Conservation (phyloP, 768 basidiomycete genomes). For the Serendipita sp. region DNA sequence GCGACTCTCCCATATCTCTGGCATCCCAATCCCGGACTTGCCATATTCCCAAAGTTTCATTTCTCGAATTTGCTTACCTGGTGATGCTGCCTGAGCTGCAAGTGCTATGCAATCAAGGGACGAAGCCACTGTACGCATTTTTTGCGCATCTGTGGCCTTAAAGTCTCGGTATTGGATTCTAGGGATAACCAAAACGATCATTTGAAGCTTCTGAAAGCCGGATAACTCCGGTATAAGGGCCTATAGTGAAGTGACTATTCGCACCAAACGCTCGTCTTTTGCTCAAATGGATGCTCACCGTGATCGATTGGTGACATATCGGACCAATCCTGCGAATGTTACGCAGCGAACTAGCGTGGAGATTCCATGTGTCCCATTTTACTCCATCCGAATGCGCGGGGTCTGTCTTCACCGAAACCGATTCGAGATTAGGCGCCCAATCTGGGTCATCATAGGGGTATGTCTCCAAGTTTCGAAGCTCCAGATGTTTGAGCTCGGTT, state of each 20-base stretch:
- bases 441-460: neutral
- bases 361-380: neutral
- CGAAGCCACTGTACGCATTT: neutral
- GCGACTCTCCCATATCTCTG: neutral
- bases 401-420: neutral
- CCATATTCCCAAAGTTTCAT: neutral
- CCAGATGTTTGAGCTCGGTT: neutral
- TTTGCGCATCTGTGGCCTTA: neutral
- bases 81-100: neutral
- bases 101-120: neutral
- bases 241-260: too few species aligned
- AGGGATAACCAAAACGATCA: neutral
- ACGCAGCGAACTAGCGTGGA: neutral
- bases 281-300: neutral
- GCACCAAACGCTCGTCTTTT: too few species aligned
- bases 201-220: neutral
- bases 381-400: neutral
- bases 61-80: neutral
- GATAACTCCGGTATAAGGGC: neutral
- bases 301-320: neutral
- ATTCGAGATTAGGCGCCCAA: neutral
- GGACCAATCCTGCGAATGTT: neutral
- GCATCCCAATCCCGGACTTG: neutral
- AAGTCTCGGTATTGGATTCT: neutral
- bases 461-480: neutral